Evolutionary conservation across 2,329 filamentous ascomycete genomes (phyloP).

Genomic region (Zelopaecilomyces penicillatus): DNA sequence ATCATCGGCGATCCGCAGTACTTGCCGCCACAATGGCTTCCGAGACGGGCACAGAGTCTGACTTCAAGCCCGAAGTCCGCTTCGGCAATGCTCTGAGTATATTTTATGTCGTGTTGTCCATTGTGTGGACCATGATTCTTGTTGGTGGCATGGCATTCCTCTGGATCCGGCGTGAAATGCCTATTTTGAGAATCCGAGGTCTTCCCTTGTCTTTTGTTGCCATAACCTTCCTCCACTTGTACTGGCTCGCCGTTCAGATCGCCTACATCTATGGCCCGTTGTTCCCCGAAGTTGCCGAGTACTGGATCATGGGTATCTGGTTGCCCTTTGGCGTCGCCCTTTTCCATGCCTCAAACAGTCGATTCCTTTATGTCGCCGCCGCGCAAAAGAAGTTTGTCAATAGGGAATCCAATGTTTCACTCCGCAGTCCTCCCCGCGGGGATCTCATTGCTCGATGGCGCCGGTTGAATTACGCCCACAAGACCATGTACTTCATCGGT

Average conservation of each 20-base stretch:
- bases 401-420: conserved; percentile 5
- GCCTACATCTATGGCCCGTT: conserved; percentile 31
- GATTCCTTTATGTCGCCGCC: conserved; percentile 50
- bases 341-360: conserved; percentile 56
- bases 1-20: neutral
- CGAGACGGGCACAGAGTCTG: conserved; percentile 23
- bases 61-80: conserved; percentile 22
- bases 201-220: conserved; percentile 32
- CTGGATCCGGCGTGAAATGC: conserved; percentile 29
- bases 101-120: conserved; percentile 31
- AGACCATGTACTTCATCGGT: conserved; percentile 41
- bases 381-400: conserved; percentile 39
- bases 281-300: conserved; percentile 46
- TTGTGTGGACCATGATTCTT: conserved; percentile 31
- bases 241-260: conserved; percentile 33
- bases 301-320: conserved; percentile 60
- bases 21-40: conserved; percentile 17
- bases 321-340: conserved; percentile 57
- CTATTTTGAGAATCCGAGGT: conserved; percentile 32
- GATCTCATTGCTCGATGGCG: conserved; percentile 29
- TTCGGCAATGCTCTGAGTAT: conserved; percentile 29
- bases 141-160: conserved; percentile 32
- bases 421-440: conserved; percentile 11
- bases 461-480: conserved; percentile 37
- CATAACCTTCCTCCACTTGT: conserved; percentile 32